Base-by-base conservation (phyloP, 495 filamentous ascomycete species). In the Aspergillus haitiensis region DNA sequence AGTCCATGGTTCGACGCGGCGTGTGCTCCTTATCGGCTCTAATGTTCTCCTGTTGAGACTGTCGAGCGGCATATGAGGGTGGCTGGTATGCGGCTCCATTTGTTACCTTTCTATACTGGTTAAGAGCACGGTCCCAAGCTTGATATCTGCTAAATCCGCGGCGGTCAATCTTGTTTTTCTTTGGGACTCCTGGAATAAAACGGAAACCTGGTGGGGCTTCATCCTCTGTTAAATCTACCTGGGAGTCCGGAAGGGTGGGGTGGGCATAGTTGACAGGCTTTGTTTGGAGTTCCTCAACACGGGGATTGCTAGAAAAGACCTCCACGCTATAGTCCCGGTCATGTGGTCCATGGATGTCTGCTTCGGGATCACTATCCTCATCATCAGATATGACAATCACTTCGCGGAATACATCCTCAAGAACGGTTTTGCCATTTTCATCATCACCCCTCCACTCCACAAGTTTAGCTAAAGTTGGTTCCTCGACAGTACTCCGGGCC, bases 381-480 rank as follows among this genome's bases (percentile, higher is more conserved):
- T 90, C 88, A 69, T 92, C 88, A 36, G 89, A 88, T 56, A 96
- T 89, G 63, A 92, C 83, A 59, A 94, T 87, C 34, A 92, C 84
- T 69, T 93, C 90, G 36, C 87, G 82, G 55, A 94, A 85, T 56
- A 90, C 87, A 67, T 94, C 89, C 63, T 92, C 88, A 8, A 92
- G 79, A 62, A 88, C 86, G 53, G 85, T 83, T 60, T 84, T 84
- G 46, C 88, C 88, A 39, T 84, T 88, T 64, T 92, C 88, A 67
- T 91, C 89, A 64, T 93, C 90, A 49, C 90, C 91, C 68, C 91
- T 86, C 93, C 93, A 96, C 78, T 90, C 86, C 66, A 90, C 82
- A 55, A 96, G 76, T 65, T 87, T 82, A 55, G 87, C 83, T 33
- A 93, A 75, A 51, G 86, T 91, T 12, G 84, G 72, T 46, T 85